These are phyloP conservation scores for Sclerotinia borealis DNA, from an alignment of 2,329 filamentous ascomycete species.

Conservation along the genomic window DNA sequence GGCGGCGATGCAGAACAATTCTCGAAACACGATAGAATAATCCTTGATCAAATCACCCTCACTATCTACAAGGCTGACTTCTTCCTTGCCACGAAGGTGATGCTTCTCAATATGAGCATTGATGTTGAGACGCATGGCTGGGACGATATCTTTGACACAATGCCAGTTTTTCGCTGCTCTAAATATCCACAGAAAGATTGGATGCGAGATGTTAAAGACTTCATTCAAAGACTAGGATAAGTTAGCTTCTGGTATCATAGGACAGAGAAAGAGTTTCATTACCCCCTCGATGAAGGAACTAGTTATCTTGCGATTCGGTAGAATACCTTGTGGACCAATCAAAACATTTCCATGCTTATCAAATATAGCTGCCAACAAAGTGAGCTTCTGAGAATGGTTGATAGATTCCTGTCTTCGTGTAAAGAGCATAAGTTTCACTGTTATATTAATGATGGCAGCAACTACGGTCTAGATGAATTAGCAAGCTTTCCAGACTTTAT, in stretches of 20 bases:
- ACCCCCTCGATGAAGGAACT: slow-evolving; percentile 66
- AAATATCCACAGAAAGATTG: slow-evolving; percentile 84
- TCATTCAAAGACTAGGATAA: slow-evolving; percentile 54
- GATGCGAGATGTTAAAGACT: slow-evolving; percentile 68
- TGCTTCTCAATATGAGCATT: slow-evolving; percentile 39
- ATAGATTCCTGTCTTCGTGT: slow-evolving; percentile 16
- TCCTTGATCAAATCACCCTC: slow-evolving; percentile 55
- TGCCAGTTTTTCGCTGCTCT: slow-evolving; percentile 74
- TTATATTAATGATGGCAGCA: slow-evolving; percentile 53
- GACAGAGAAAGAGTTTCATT: slow-evolving; percentile 16
- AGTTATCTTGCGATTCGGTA: slow-evolving; percentile 72
- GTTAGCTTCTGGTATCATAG: background rate
- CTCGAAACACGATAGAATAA: slow-evolving; percentile 72
- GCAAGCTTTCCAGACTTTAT: background rate
- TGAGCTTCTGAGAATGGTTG: slow-evolving; percentile 46
- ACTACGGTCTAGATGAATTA: slow-evolving; percentile 46
- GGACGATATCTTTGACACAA: slow-evolving; percentile 60
- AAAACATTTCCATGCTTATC: slow-evolving; percentile 60
- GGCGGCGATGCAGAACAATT: slow-evolving; percentile 77
- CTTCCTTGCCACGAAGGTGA: slow-evolving; percentile 33
- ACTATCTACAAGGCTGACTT: slow-evolving; percentile 44
- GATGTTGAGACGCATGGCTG: slow-evolving; percentile 68
- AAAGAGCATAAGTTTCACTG: slow-evolving; percentile 47
- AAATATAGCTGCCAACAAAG: slow-evolving; percentile 57
- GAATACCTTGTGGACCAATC: slow-evolving; percentile 61